Evolutionary conservation across 78 protist genomes (phyloP).

Genomic region (Cavenderia fasciculata): DNA sequence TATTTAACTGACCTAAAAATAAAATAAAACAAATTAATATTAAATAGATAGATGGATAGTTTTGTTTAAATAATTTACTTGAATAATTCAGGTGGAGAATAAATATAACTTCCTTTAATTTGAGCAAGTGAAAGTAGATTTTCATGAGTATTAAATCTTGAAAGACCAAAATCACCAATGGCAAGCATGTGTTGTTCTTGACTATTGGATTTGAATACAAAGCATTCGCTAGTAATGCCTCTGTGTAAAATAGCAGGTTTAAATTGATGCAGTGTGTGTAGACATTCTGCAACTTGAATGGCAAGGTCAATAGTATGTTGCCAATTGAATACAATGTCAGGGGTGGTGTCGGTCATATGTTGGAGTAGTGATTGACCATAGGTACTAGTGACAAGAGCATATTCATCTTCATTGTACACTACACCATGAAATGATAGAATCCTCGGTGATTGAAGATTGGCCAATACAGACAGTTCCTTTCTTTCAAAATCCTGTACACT

Average conservation of each 20-base stretch:
- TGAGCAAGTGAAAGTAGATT: slow-evolving; percentile 13
- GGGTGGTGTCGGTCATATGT: not conserved
- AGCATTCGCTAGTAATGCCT: slow-evolving; percentile 32
- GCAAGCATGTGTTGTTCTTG: not conserved
- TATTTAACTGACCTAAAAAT: not conserved
- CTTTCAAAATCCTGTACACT: slow-evolving; percentile 15
- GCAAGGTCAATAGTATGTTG: slow-evolving; percentile 18
- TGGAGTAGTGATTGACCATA: not conserved
- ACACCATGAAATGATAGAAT: slow-evolving; percentile 37
- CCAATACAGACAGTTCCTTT: slow-evolving; percentile 27
- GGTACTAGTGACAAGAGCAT: slow-evolving; percentile 18
- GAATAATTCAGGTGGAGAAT: slow-evolving; percentile 68
- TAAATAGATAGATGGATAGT: not conserved
- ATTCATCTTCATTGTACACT: slow-evolving; percentile 30
- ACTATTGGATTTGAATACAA: not conserved
- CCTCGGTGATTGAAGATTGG: slow-evolving; percentile 17
- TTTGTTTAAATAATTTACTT: not conserved
- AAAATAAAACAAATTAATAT: not conserved
- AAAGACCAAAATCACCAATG: slow-evolving; percentile 33
- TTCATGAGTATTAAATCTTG: slow-evolving; percentile 31
- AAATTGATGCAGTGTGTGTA: slow-evolving; percentile 32
- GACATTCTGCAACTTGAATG: slow-evolving; percentile 27
- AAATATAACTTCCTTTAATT: slow-evolving; percentile 22
- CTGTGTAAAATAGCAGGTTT: slow-evolving; percentile 61
- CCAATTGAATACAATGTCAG: not conserved